Evolutionary conservation across 1,139 yeast species (phyloP), one percentile per base, ranked within the genome.

Genomic region (Pichia sp.): DNA sequence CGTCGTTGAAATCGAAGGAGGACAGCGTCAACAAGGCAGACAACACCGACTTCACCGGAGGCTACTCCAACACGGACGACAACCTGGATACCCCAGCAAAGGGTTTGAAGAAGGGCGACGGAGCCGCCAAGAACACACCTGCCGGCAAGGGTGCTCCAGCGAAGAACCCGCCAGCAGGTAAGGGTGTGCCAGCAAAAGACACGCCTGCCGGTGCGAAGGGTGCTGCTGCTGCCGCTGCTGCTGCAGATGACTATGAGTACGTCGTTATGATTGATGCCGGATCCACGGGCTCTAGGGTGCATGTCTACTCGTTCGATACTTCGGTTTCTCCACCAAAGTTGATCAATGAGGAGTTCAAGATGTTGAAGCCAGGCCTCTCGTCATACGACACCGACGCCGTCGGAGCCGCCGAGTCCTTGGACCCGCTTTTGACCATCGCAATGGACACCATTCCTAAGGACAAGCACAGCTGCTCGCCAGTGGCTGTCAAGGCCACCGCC

Each of bases 231-330:
- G 60, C 56, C 4, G 26, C 26, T 8, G 45, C 47, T 15, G 38
- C 49, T 5, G 49, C 54, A 10, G 61, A 63, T 43, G 61, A 61
- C 34, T 64, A 64, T 40, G 65, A 83, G 66, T 85, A 77, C 61
- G 97, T 92, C 41, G 81, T 93, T 32, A 90, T 93, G 96, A 77
- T 93, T 53, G 99, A 93, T 73, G 99, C 98, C 2, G 99, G 99
- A 13, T 90, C 97, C 2, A 87, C 96, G 7, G 99, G 99, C 36
- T 90, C 97, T 30, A 84, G 99, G 70, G 89, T 93, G 41, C 99
- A 93, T 70, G 86, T 93, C 41, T 93, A 93, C 72, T 85, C 87
- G 67, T 93, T 93, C 73, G 88, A 90, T 73, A 83, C 90, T 54
- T 90, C 98, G 67, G 75, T 78, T 54, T 76, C 86, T 49, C 93